These are phyloP conservation scores for Lasiosphaeris hirsuta DNA, from an alignment of 495 filamentous ascomycete genomes.

Conservation along the genomic window DNA sequence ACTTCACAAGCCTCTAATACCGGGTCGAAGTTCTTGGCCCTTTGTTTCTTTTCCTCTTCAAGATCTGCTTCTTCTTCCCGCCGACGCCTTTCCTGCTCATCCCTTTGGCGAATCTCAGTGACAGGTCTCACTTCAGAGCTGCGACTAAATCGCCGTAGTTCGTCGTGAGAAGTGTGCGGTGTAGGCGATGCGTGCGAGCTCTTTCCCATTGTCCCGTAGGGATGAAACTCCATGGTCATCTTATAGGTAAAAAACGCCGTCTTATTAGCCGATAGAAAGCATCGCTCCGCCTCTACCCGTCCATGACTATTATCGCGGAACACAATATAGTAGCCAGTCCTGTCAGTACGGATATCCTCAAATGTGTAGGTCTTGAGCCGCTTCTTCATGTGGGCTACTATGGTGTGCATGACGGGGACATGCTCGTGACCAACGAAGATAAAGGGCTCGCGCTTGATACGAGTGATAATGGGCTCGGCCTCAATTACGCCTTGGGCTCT, in stretches of 20 bases:
- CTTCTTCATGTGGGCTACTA: constrained; percentile 81
- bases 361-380: constrained; percentile 74
- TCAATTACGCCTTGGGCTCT: constrained; percentile 24
- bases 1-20: constrained; percentile 75
- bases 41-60: constrained; percentile 80
- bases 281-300: constrained; percentile 73
- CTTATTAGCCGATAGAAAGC: constrained; percentile 68
- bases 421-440: constrained; percentile 85
- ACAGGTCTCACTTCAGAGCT: constrained; percentile 28
- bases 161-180: constrained; percentile 11
- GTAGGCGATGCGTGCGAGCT: constrained; percentile 42
- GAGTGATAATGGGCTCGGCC: constrained; percentile 53
- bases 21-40: constrained; percentile 81
- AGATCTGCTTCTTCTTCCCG: constrained; percentile 70
- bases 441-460: constrained; percentile 79
- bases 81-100: constrained; percentile 41
- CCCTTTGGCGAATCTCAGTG: constrained; percentile 49
- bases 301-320: constrained; percentile 76
- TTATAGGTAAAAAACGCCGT: constrained; percentile 83
- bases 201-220: constrained; percentile 61
- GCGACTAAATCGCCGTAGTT: constrained; percentile 28
- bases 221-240: constrained; percentile 87
- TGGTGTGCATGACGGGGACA: constrained; percentile 82
- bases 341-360: constrained; percentile 75
- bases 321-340: constrained; percentile 83